Percentiles rank a stretch among this genome's conserved stretches.
These are phyloP conservation scores for Candida tetrigidarum DNA, from an alignment of 1,139 yeast genomes.

Conservation along the genomic window DNA sequence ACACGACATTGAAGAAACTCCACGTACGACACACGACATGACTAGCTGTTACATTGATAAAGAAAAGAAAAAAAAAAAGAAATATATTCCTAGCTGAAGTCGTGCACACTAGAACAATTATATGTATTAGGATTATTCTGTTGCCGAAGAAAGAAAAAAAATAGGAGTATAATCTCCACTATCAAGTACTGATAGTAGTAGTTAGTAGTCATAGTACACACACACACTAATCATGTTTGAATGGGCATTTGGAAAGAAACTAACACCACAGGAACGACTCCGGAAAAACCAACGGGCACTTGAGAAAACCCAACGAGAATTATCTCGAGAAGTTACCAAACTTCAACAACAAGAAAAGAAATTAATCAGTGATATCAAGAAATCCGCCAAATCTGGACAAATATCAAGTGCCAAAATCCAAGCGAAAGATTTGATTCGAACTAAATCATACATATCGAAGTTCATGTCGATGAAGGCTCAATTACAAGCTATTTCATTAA, in stretches of 20 bases:
- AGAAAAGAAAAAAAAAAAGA: no score
- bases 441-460: slow-evolving; percentile 80
- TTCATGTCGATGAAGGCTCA: slow-evolving; percentile 96
- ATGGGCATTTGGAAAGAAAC: slow-evolving; percentile 94
- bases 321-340: slow-evolving; percentile 84
- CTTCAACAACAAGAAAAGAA: slow-evolving; percentile 92
- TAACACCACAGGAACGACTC: slow-evolving; percentile 93
- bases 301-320: slow-evolving; percentile 92
- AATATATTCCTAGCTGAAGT: no score
- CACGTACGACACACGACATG: no score
- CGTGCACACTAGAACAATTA: no score
- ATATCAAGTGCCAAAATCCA: slow-evolving; percentile 89
- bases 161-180: neutral
- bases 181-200: neutral
- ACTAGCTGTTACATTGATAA: no score
- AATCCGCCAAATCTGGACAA: slow-evolving; percentile 89
- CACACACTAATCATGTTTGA: slow-evolving; percentile 50
- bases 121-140: no score
- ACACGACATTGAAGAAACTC: no score
- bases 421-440: slow-evolving; percentile 92
- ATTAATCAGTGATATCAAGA: slow-evolving; percentile 81
- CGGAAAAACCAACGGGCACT: slow-evolving; percentile 95
- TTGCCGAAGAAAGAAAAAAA: no score
- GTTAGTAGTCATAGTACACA: neutral
- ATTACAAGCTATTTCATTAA: slow-evolving; percentile 87